Percentiles rank a stretch among this genome's conserved stretches.
Conservation (phyloP, 148 eudicot genomes). For the Talinum fruticosum region DNA sequence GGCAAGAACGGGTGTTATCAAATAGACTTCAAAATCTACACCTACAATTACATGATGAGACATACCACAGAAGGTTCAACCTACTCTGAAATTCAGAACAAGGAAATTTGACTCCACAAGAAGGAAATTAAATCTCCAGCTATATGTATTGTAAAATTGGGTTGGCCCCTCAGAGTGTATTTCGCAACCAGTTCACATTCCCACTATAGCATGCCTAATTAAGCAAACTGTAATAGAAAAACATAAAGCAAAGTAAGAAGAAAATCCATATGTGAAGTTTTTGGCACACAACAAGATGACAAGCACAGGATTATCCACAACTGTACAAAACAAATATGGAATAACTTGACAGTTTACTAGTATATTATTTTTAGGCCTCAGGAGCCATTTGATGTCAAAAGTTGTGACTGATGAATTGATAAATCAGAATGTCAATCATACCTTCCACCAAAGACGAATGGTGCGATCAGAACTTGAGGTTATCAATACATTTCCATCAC, state of each 20-base stretch:
- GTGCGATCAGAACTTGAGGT: constrained; percentile 73
- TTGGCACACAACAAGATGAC: background rate
- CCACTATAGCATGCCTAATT: background rate
- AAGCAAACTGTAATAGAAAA: background rate
- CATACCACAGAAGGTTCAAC: background rate
- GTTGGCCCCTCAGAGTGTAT: background rate
- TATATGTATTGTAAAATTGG: background rate
- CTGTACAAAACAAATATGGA: background rate
- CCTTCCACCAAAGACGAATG: constrained; percentile 86
- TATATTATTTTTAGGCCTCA: background rate
- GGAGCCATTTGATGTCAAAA: background rate
- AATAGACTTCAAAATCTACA: background rate
- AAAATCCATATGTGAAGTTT: background rate
- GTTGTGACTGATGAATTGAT: background rate
- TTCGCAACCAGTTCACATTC: background rate
- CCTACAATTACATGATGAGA: background rate
- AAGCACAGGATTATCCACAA: background rate
- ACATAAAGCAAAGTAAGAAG: background rate
- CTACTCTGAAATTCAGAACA: background rate
- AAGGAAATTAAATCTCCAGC: background rate
- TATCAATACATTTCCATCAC: constrained; percentile 45
- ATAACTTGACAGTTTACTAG: background rate
- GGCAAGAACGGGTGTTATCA: background rate
- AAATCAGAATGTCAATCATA: constrained; percentile 22
- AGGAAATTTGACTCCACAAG: background rate